Base-by-base conservation (phyloP, 805 yeast species). In the Saturnispora serradocipensis region DNA sequence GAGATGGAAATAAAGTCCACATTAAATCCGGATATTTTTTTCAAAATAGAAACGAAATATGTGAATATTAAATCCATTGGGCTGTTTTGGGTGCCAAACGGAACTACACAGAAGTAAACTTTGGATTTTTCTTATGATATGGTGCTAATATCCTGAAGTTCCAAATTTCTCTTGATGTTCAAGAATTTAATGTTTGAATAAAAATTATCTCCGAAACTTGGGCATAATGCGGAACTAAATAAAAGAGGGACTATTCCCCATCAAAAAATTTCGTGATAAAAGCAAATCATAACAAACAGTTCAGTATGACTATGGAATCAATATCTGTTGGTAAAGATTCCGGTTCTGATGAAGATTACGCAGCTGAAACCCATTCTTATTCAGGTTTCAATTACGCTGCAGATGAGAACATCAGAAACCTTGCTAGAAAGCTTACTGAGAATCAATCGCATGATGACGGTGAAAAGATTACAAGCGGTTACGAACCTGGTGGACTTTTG, bases 341-440 rank as follows among this genome's bases (percentile, higher is more conserved):
- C 3, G 53, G 49, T 24, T 46, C 51, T 10, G 48, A 45, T 20
- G 51, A 49, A 15, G 54, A 32, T 20, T 49, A 43, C 18, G 53
- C 47, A 11, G 39, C 53, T 3, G 54, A 52, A 4, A 50, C 43
- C 42, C 40, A 46, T 11, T 35, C 60, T 1, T 71, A 70, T 50
- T 56, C 59, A 4, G 81, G 81, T 2, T 72, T 73, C 50, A 65
- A 67, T 54, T 59, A 56, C 2, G 49, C 49, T 3, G 67, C 69
- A 11, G 68, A 62, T 25, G 58, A 59, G 1, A 63, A 68, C 34
- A 64, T 76, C 49, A 67, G 66, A n/a, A 56, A 67, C 0, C 66
- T 77, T 53, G 81, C 80, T 13, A 69, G 77, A 59, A 54, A 62
- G 43, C 45, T 69, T 27, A 68, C 72, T 9, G 56, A 58, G 32